Base-by-base conservation (phyloP, 345 rosid genomes). In the Bruguiera gymnorhiza region DNA sequence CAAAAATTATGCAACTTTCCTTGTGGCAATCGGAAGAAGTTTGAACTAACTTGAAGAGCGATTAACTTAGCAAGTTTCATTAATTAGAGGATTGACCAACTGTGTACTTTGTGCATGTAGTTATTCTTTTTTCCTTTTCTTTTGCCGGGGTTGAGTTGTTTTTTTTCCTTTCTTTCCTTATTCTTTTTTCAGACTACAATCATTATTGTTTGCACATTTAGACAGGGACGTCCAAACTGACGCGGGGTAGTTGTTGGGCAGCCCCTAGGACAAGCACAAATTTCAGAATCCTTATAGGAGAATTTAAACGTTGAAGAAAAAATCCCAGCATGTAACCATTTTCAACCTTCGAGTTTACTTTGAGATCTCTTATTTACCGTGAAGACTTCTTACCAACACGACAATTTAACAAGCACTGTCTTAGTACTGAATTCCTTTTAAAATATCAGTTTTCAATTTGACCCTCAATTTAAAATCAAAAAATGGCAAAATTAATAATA, bases 191-290 rank as follows among this genome's bases (percentile, higher is more conserved):
- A 62, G 18, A 11, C 9, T 43, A 15, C 16, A 43, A 13, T 18
- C 18, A 36, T 30, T 31, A 21, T 63, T 52, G 59, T 57, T 27
- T 27, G 29, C 30, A 60, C 68, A 54, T 48, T 56, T 1, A 13
- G 78, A 83, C 50, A 50, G 23, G 51, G 78, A 83, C 80, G 72
- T 63, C 72, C 46, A 69, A 73, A 63, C 83, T 59, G 67, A 69
- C 55, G 72, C 50, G 5, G 50, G 76, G 61, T 74, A 83, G 84
- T 76, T 70, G 87, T 76, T 84, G 86, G 80, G 66, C 74, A 20
- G 26, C 69, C 69, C 70, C 73, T 62, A 6, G 60, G 56, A 63
- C 27, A 32, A 68, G 27, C 30, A 31, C 58, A 62, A 4, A 29
- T 36, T 19, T 6, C 5, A 13, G 10, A 58, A 63, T 30, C 68